These are phyloP conservation scores for Thermothielavioides terrestris DNA, from an alignment of 495 filamentous ascomycete species.

Conservation along the genomic window DNA sequence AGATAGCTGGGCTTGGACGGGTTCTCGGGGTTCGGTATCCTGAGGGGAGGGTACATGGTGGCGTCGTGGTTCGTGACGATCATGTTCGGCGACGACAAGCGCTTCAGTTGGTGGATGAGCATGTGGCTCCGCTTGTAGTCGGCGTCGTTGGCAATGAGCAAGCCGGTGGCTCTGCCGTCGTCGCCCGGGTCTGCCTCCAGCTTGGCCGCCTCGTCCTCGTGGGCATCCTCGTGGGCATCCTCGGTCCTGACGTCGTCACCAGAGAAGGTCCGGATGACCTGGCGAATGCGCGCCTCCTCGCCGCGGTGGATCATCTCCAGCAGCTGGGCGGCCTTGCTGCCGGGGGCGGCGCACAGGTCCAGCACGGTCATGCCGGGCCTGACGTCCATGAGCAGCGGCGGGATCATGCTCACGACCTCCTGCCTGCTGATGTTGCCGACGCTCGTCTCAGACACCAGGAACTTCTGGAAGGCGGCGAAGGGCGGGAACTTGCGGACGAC, in stretches of 20 bases:
- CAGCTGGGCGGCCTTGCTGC: constrained; percentile 91
- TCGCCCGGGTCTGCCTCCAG: constrained; percentile 55
- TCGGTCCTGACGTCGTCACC: constrained; percentile 45
- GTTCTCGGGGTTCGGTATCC: constrained; percentile 51
- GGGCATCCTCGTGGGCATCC: constrained; percentile 35
- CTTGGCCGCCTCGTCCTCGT: constrained; percentile 39
- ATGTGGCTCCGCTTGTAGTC: constrained; percentile 95
- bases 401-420: constrained; percentile 98
- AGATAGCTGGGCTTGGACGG: constrained; percentile 59
- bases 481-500: constrained; percentile 84
- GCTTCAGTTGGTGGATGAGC: constrained; percentile 94
- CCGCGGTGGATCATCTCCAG: constrained; percentile 89
- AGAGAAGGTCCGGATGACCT: constrained; percentile 46
- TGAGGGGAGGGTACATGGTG: constrained; percentile 86
- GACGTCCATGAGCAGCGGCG: constrained; percentile 85
- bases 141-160: constrained; percentile 89
- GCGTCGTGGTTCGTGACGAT: constrained; percentile 98
- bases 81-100: constrained; percentile 89
- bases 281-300: constrained; percentile 72
- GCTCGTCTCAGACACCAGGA: constrained; percentile 93
- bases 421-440: constrained; percentile 96
- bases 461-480: constrained; percentile 92
- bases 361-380: constrained; percentile 84
- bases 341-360: constrained; percentile 93
- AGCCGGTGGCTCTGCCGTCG: constrained; percentile 76